Conservation (phyloP, 2,329 filamentous ascomycete species). For the Corynespora cassiicola region DNA sequence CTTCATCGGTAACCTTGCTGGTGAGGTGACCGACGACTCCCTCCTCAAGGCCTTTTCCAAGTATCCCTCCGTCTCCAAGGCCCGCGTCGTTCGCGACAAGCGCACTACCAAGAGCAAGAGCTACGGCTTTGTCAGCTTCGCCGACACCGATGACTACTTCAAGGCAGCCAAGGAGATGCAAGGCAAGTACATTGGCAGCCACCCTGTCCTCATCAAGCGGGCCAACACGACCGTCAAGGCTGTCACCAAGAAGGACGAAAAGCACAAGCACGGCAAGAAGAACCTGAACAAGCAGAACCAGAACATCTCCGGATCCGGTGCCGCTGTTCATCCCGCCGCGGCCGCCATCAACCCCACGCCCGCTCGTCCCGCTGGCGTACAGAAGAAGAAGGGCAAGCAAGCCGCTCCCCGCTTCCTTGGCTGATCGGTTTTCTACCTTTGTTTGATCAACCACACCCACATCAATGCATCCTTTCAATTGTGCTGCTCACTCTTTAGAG, state of each 20-base stretch:
- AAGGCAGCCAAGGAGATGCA: constrained; percentile 97
- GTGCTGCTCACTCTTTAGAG: no score
- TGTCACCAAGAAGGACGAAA: constrained; percentile 60
- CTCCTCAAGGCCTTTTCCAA: constrained; percentile 91
- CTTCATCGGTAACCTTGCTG: constrained; percentile 95
- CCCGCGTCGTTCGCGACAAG: constrained; percentile 93
- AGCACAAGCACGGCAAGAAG: constrained; percentile 37
- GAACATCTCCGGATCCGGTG: no score
- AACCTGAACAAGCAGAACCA: constrained; percentile 59
- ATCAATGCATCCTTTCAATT: no score
- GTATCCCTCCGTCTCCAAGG: constrained; percentile 89
- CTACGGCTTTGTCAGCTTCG: constrained; percentile 96
- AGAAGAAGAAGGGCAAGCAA: no score
- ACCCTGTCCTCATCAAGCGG: constrained; percentile 86
- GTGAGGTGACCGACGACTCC: constrained; percentile 96
- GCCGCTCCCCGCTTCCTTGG: no score
- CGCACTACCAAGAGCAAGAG: constrained; percentile 95
- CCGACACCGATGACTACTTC: constrained; percentile 95
- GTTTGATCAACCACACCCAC: no score
- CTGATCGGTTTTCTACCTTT: no score
- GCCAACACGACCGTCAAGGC: constrained; percentile 92
- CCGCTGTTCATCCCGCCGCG: no score
- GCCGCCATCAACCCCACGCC: no score
- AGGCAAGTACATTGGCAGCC: constrained; percentile 98
- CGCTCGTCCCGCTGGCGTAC: no score